Conservation (phyloP, 2,329 filamentous ascomycete species). For the Colletotrichum agaves region DNA sequence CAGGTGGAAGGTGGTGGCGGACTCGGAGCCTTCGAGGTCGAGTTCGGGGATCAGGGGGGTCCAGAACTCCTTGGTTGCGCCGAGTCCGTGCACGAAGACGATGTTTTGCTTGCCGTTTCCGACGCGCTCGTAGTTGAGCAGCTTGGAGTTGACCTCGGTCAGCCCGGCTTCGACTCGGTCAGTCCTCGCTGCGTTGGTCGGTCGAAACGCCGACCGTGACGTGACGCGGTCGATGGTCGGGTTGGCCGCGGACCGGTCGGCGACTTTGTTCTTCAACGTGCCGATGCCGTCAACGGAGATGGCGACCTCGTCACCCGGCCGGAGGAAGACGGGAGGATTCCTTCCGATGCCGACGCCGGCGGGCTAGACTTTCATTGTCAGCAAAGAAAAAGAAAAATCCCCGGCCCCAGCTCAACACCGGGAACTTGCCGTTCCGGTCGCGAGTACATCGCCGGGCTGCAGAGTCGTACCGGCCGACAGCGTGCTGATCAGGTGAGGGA, state of each 20-base stretch:
- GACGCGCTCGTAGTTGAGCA: constrained; percentile 50
- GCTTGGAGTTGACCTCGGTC: constrained; percentile 52
- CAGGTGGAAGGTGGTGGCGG: constrained; percentile 54
- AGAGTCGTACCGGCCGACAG: constrained; percentile 56
- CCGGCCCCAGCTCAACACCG: too few species aligned
- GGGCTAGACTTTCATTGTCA: constrained; percentile 39
- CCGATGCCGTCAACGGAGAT: constrained; percentile 55
- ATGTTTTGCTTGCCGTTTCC: constrained; percentile 46
- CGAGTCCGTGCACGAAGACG: constrained; percentile 67
- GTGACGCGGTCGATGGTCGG: constrained; percentile 41
- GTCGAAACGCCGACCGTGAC: constrained; percentile 1
- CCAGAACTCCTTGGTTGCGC: constrained; percentile 57
- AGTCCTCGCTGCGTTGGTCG: constrained; percentile 38
- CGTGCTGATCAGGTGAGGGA: constrained; percentile 53
- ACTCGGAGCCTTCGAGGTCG: constrained; percentile 42
- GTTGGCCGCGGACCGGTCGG: constrained; percentile 41
- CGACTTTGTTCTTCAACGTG: constrained; percentile 52
- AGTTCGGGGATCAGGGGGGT: constrained; percentile 54
- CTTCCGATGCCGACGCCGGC: constrained; percentile 60
- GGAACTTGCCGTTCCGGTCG: constrained; percentile 52
- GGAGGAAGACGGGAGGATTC: constrained; percentile 53
- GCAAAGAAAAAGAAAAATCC: too few species aligned
- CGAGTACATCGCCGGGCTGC: constrained; percentile 57
- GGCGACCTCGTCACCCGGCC: constrained; percentile 53
- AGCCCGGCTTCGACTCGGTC: constrained; percentile 43